A percentile compares a stretch with the other conserved stretches of the same genome.
phyloP scores from a whole-genome alignment of 1,284 basidiomycete species.

The Leccinum pseudoinsigne region DNA sequence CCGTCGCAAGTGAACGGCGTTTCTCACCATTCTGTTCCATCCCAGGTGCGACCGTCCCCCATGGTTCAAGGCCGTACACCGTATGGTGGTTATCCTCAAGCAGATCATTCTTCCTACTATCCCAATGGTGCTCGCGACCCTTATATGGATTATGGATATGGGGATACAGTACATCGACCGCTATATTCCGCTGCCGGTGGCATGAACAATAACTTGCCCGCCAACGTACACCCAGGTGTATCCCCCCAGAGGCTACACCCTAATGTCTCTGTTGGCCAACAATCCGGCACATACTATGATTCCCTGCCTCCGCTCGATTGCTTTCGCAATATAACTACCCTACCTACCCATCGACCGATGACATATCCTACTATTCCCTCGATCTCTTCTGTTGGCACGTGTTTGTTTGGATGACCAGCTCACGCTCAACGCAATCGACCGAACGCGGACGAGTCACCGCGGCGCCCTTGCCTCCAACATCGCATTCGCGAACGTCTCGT shows the following conservation, averaged over 20 bases:
- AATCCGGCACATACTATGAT: slow-evolving; percentile 60
- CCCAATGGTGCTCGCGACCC: slow-evolving; percentile 44
- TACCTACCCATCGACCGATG: slow-evolving; percentile 48
- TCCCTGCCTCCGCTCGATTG: slow-evolving; percentile 46
- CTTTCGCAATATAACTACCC: slow-evolving; percentile 65
- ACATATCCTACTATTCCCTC: slow-evolving; percentile 52
- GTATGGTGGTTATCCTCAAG: slow-evolving; percentile 51
- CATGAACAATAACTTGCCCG: slow-evolving; percentile 42
- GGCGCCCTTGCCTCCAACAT: too few species aligned
- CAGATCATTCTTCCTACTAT: slow-evolving; percentile 61
- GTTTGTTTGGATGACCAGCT: too few species aligned
- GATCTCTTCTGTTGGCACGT: slow-evolving; percentile 40
- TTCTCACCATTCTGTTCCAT: slow-evolving; percentile 26
- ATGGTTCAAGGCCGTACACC: slow-evolving; percentile 47
- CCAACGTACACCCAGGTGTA: slow-evolving; percentile 48
- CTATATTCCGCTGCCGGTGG: slow-evolving; percentile 49
- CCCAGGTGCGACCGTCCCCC: slow-evolving; percentile 40
- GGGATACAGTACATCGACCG: slow-evolving; percentile 47
- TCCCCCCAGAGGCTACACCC: slow-evolving; percentile 47
- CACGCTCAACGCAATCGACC: too few species aligned
- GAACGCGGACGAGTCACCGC: too few species aligned
- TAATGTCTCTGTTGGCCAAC: slow-evolving; percentile 46
- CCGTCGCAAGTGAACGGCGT: slow-evolving; percentile 26
- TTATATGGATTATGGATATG: slow-evolving; percentile 55
- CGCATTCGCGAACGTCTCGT: too few species aligned